These are phyloP conservation scores for Magnaporthales sp. DNA, from an alignment of 2,329 filamentous ascomycete genomes.

Conservation along the genomic window DNA sequence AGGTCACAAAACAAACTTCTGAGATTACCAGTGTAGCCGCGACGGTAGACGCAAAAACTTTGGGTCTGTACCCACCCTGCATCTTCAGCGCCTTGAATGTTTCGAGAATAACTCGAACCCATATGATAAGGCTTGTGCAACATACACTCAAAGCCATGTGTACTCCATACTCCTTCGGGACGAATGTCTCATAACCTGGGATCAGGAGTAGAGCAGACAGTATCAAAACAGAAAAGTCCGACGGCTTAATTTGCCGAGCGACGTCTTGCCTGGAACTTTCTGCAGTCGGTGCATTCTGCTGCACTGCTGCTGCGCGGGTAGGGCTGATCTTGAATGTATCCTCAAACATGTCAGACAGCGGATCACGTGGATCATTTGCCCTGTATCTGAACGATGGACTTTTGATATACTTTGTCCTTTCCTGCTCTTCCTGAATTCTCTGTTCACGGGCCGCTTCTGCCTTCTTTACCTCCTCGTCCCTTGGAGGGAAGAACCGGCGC, in stretches of 20 bases:
- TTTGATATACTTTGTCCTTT: background rate
- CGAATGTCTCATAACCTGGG: background rate
- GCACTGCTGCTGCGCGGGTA: constrained; percentile 13
- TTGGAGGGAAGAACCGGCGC: background rate
- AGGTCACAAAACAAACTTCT: background rate
- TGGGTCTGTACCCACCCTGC: background rate
- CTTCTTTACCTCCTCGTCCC: background rate
- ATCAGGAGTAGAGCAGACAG: constrained; percentile 1
- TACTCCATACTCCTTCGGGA: background rate
- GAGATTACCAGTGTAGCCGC: background rate
- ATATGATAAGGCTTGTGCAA: background rate
- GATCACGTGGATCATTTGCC: constrained; percentile 31
- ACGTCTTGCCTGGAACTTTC: background rate
- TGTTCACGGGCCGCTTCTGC: background rate
- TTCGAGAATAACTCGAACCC: background rate
- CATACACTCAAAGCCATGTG: constrained; percentile 1
- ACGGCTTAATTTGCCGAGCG: background rate
- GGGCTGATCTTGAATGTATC: constrained; percentile 32
- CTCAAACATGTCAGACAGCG: constrained; percentile 34
- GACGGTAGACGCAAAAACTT: background rate
- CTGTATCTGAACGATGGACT: constrained; percentile 4
- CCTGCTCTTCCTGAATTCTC: background rate
- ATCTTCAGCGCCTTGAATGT: background rate
- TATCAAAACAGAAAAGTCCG: background rate
- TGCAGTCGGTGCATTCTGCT: background rate